Conservation (phyloP, 371 early-diverging fungal species). For the Mortierella sp. region DNA sequence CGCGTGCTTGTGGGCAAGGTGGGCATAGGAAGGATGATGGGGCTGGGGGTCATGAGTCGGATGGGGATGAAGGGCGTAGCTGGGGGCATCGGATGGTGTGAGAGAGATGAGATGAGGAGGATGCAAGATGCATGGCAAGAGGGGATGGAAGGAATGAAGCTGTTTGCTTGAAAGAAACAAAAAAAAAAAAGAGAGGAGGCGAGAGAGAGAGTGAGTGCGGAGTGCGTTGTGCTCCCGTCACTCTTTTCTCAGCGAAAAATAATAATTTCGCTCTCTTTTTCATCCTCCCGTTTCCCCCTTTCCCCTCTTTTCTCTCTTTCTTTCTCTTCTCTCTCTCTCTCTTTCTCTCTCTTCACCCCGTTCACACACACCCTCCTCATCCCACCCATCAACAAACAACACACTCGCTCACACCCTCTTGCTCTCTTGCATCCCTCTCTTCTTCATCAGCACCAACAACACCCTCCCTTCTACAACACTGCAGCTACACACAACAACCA, state of each 20-base stretch:
- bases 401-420: not conserved
- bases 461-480: not conserved
- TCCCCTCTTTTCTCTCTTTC: not conserved
- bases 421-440: not conserved
- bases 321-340: not conserved
- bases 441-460: not conserved
- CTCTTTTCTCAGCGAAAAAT: not conserved
- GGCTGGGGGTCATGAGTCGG: not conserved
- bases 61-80: constrained; percentile 16
- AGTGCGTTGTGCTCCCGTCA: not conserved
- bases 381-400: not conserved
- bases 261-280: not conserved
- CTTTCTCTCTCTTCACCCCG: constrained; percentile 6
- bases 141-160: not conserved
- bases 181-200: constrained; percentile 7
- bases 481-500: not conserved
- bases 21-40: not conserved
- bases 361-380: constrained; percentile 12
- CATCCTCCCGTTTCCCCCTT: not conserved
- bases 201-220: not conserved
- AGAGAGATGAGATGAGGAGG: not conserved
- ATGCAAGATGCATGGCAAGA: constrained; percentile 10
- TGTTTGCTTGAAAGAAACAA: not conserved
- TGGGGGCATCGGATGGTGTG: not conserved
- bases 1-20: not conserved